Evolutionary conservation across 1,284 basidiomycete genomes (phyloP).

Genomic region (Chondrostereum purpureum): DNA sequence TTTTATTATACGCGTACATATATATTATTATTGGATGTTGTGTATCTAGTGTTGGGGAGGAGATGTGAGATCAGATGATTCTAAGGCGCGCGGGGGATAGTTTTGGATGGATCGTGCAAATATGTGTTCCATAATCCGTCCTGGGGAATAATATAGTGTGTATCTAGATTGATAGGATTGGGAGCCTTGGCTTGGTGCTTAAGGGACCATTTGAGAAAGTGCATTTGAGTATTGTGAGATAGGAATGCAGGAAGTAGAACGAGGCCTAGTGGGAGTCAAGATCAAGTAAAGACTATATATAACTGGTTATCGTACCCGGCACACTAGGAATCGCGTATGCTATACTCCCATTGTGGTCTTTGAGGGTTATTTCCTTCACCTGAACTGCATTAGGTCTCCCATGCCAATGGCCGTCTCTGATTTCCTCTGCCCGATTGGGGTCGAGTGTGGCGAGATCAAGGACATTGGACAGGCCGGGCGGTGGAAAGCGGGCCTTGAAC

Average conservation of each 20-base stretch:
- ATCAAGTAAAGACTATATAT: conserved; percentile 20
- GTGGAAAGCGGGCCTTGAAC: conserved; percentile 71
- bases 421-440: conserved; percentile 30
- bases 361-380: conserved; percentile 23
- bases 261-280: conserved; percentile 50
- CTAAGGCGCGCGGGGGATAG: conserved; percentile 26
- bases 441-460: conserved; percentile 57
- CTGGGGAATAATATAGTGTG: conserved; percentile 71
- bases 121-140: conserved; percentile 70
- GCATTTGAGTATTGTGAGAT: conserved; percentile 50
- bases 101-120: conserved; percentile 35
- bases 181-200: conserved; percentile 67
- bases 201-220: conserved; percentile 66
- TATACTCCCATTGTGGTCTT: conserved; percentile 19
- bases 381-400: conserved; percentile 34
- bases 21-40: too few species aligned
- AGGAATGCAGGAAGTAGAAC: conserved; percentile 75
- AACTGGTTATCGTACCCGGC: conserved; percentile 39
- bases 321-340: conserved; percentile 48
- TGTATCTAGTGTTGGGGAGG: too few species aligned
- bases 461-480: conserved; percentile 60
- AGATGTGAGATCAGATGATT: too few species aligned
- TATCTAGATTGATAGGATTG: conserved; percentile 83
- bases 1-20: too few species aligned
- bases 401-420: conserved; percentile 39